phyloP scores from a whole-genome alignment of 371 early-diverging fungal genomes.

The Parasitella parasitica region DNA sequence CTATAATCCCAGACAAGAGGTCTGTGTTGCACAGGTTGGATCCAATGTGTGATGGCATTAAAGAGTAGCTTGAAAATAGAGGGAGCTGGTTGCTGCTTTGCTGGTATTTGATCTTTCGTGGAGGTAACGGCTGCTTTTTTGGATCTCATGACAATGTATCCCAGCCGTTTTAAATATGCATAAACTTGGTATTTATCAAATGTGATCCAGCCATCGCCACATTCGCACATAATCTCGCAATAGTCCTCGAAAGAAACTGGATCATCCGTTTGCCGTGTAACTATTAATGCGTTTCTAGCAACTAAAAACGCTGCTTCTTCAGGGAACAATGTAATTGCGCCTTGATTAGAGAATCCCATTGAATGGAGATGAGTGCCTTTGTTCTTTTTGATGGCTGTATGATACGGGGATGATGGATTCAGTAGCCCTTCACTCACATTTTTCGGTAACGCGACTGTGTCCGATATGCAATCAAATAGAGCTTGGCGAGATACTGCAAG shows the following conservation, averaged over 20 bases:
- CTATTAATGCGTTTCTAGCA: constrained; percentile 40
- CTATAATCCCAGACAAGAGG: background rate
- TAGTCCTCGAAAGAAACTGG: constrained; percentile 14
- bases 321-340: constrained; percentile 37
- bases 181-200: constrained; percentile 49
- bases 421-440: background rate
- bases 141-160: constrained; percentile 42
- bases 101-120: background rate
- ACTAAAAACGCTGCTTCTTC: constrained; percentile 59
- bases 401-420: background rate
- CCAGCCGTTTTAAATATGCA: constrained; percentile 54
- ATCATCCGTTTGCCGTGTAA: constrained; percentile 3
- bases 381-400: constrained; percentile 17
- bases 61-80: background rate
- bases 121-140: background rate
- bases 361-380: constrained; percentile 46
- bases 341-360: constrained; percentile 43
- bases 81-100: background rate
- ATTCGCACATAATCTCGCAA: constrained; percentile 24
- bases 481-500: constrained; percentile 16
- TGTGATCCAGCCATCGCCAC: constrained; percentile 29
- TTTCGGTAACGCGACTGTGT: background rate
- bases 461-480: constrained; percentile 1
- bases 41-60: background rate
- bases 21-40: background rate